Evolutionary conservation across 139 green algal species (phyloP), one percentile per base, ranked within the genome.

Genomic region (Chlorella sp.): DNA sequence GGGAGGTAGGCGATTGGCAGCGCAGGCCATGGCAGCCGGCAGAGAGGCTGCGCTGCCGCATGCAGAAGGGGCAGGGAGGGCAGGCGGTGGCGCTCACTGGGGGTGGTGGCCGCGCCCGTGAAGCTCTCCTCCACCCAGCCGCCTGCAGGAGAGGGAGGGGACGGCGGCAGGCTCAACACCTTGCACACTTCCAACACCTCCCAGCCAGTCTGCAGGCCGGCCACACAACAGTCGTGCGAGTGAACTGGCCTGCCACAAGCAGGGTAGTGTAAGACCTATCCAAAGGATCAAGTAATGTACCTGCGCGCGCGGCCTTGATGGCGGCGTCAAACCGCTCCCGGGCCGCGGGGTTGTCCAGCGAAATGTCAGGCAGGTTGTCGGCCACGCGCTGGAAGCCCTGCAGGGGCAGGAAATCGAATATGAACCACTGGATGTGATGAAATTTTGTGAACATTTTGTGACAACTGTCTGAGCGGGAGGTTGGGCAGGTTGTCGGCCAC

Each of bases 261-360:
- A n/a, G n/a, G n/a, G n/a, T n/a, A n/a, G n/a, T n/a, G n/a, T n/a
- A n/a, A n/a, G n/a, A n/a, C n/a, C n/a, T n/a, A n/a, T n/a, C n/a
- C 8, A 11, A 8, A 54, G 46, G 8, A 11, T 11, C 46, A 54
- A 11, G 8, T 11, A 11, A 11, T 16, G 2, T 16, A 68, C 38
- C 69, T 17, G 64, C 41, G 19, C 68, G 24, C 19, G 91, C 89
- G 34, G 69, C 86, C 13, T 85, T 78, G 17, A 91, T 69, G 7
- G 85, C 68, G 30, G 85, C 81, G 8, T 72, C 84, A 83, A 94
- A 91, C 38, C 51, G 73, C 56, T 87, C 87, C 46, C 75, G 58
- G 17, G 93, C 95, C 44, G 76, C 76, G 0, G 95, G 95, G 56
- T 91, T 92, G 87, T 98, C 95, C 54, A 98, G 90, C 26, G 88